Conservation (phyloP, 2,329 filamentous ascomycete genomes). For the Venturia pyrina region DNA sequence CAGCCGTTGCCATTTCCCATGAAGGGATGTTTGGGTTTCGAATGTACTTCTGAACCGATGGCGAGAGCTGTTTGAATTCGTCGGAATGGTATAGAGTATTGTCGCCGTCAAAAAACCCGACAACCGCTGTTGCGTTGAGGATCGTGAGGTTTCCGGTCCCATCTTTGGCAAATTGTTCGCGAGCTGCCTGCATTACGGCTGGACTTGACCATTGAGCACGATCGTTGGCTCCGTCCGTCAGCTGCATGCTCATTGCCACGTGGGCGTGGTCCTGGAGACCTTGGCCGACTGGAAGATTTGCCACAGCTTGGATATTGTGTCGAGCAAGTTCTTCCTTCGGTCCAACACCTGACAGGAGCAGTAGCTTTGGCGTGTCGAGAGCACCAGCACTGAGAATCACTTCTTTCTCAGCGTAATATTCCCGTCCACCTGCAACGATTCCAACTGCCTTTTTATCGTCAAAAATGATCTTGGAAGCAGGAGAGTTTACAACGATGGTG, state of each 20-base stretch:
- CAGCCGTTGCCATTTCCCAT: conserved; percentile 44
- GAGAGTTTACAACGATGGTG: conserved; percentile 38
- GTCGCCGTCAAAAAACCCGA: conserved; percentile 38
- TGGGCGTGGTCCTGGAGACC: conserved; percentile 35
- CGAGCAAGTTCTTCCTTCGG: conserved; percentile 35
- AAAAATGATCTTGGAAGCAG: conserved; percentile 39
- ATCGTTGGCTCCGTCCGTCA: conserved; percentile 15
- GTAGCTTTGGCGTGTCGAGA: conserved; percentile 34
- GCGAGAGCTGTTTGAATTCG: conserved; percentile 43
- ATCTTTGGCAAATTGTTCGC: conserved; percentile 7
- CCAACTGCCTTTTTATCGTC: conserved; percentile 37
- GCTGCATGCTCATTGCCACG: conserved; percentile 42
- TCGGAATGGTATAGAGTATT: conserved; percentile 26
- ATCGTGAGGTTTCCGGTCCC: conserved; percentile 12
- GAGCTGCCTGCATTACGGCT: conserved; percentile 1
- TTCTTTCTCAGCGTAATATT: conserved; percentile 29
- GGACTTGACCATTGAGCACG: not conserved
- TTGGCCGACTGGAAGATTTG: conserved; percentile 33
- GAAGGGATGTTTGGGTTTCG: conserved; percentile 43
- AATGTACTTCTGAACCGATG: conserved; percentile 34
- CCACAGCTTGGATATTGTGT: conserved; percentile 32
- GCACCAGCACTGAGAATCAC: conserved; percentile 32
- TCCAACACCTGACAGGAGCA: conserved; percentile 49
- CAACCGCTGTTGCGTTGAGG: conserved; percentile 19
- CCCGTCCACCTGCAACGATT: conserved; percentile 32